Conservation (phyloP, 2,329 filamentous ascomycete species). For the Verticillium dahliae region DNA sequence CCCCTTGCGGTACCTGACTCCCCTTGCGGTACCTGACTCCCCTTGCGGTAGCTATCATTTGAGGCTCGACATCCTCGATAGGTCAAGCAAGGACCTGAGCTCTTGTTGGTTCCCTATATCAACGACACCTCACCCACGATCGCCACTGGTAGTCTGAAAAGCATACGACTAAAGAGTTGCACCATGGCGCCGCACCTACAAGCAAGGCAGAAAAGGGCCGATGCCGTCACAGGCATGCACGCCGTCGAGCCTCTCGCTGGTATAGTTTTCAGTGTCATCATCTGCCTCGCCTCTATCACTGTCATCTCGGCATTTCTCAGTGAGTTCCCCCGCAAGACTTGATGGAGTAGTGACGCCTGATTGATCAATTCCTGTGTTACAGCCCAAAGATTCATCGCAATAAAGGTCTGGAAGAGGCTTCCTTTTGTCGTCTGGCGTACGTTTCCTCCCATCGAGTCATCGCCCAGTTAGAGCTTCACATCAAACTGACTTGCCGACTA, state of each 20-base stretch:
- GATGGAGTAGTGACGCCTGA: background rate
- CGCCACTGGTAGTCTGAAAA: background rate
- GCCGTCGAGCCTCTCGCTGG: conserved; percentile 23
- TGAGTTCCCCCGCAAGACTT: conserved; percentile 13
- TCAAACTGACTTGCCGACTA: background rate
- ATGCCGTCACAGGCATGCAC: conserved; percentile 1
- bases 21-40: background rate
- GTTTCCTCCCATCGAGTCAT: conserved; percentile 11
- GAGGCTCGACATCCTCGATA: background rate
- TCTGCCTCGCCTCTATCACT: conserved; percentile 25
- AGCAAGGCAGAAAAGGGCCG: background rate
- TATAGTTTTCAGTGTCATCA: conserved; percentile 25
- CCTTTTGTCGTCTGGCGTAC: conserved; percentile 37
- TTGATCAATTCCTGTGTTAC: background rate
- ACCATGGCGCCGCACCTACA: conserved; percentile 7
- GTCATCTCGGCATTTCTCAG: conserved; percentile 28
- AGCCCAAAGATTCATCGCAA: conserved; percentile 29
- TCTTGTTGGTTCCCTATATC: background rate
- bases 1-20: too few relatives aligned
- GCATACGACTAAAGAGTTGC: background rate
- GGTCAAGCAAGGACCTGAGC: background rate
- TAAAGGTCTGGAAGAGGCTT: conserved; percentile 32
- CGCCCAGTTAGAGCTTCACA: background rate
- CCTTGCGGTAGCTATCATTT: background rate
- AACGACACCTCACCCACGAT: background rate